Conservation (phyloP, 1,139 yeast species). For the Scheffersomyces stambukii region DNA sequence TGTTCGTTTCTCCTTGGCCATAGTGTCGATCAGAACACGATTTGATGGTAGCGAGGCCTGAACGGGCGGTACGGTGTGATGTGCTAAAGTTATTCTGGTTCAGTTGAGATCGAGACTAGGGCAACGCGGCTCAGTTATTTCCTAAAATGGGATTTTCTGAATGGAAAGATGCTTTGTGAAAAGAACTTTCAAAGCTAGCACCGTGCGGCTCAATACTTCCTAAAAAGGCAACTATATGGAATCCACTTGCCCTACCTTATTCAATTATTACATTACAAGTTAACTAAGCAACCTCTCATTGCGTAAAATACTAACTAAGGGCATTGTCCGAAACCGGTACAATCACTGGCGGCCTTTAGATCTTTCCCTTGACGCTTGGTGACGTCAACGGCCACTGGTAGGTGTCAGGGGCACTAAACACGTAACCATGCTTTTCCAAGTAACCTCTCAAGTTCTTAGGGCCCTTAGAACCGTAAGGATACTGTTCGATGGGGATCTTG, state of each 20-base stretch:
- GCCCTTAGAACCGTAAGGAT: constrained; percentile 91
- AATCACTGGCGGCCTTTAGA: constrained; percentile 6
- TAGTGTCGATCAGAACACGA: too few relatives aligned
- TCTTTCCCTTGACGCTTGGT: constrained; percentile 38
- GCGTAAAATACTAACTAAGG: constrained; percentile 1
- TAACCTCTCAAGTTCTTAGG: constrained; percentile 64
- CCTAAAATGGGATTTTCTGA: too few relatives aligned
- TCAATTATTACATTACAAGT: neutral
- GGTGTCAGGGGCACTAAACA: constrained; percentile 51
- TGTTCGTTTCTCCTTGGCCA: constrained; percentile 44
- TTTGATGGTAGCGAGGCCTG: too few relatives aligned
- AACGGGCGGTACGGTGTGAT: too few relatives aligned
- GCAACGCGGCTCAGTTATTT: too few relatives aligned
- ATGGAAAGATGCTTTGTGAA: neutral
- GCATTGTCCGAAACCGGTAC: constrained; percentile 1
- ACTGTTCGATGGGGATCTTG: constrained; percentile 53
- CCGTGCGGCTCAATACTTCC: neutral
- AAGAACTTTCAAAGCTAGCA: neutral
- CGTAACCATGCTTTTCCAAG: constrained; percentile 67
- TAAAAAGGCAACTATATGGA: neutral
- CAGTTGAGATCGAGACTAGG: neutral
- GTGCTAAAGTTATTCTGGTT: neutral
- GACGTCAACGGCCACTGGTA: constrained; percentile 84
- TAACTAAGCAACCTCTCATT: neutral
- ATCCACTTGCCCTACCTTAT: neutral